Base-by-base conservation (phyloP, 176 grass and related monocot genomes). In the Aegilops tauschii region DNA sequence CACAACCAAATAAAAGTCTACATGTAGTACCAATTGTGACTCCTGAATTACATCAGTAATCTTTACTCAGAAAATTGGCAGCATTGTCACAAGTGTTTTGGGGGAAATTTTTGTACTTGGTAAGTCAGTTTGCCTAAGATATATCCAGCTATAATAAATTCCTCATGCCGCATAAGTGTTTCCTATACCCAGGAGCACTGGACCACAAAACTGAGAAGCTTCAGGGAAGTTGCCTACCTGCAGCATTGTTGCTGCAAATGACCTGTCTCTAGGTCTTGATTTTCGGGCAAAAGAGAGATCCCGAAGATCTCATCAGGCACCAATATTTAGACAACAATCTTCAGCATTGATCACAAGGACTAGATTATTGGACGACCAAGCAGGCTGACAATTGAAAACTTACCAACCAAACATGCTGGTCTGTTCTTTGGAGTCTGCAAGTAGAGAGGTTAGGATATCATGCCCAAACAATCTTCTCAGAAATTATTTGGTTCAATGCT, bases 211-310 rank as follows among this genome's bases (percentile, higher is more conserved):
- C 65, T 31, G 29, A 45, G 80, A 83, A 79, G 74, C 80, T 87
- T 83, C 80, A 83, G 79, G 84, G 84, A 20, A 82, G 28, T 86
- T 86, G 77, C 87, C 12, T 47, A 82, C 37, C 12, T 34, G 58
- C 10, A 36, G 39, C 9, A 56, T 6, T 37, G 16, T 44, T 78
- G 50, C 50, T 54, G 50, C 50, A 18, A 52, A 18, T 54, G 50
- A 54, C 16, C 50, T 54, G 50, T 54, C 16, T 54, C 16, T 18
- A 16, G 50, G 16, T 18, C 50, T 54, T 54, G 16, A 73, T 36
- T 64, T 80, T 88, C 47, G 4, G 47, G 69, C 79, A 6, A 10
- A 65, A 14, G 50, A 54, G 50, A 54, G 79, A 30, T 8, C 23
- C 10, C n/a, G 54, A 30, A 71, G 87, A 83, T 88, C 75, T 28